These are phyloP conservation scores for Erysimum cheiranthoides DNA, from an alignment of 345 rosid species.

Conservation along the genomic window DNA sequence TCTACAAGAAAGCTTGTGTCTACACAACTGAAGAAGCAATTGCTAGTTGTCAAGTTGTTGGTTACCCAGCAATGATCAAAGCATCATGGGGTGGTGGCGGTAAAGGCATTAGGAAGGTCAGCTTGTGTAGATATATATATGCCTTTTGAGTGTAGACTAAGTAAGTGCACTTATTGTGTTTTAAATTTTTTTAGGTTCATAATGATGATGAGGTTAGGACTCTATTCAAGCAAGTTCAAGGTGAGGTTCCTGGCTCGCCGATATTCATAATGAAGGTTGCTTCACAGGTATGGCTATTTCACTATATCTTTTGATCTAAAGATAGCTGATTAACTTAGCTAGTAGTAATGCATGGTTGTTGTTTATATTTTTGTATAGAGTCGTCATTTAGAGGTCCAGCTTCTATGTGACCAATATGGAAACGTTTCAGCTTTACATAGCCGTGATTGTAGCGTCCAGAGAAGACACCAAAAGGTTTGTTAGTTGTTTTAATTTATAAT, in stretches of 20 bases:
- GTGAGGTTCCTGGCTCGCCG: conserved; percentile 99
- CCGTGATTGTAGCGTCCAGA: conserved; percentile 98
- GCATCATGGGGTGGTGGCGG: conserved; percentile 99
- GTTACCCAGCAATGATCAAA: conserved; percentile 99
- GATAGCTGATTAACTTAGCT: conserved; percentile 34
- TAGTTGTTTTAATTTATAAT: conserved; percentile 7
- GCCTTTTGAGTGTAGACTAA: conserved; percentile 5
- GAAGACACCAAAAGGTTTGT: conserved; percentile 96
- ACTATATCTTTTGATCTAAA: conserved; percentile 33
- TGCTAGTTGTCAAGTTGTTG: conserved; percentile 96
- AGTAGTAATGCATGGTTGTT: conserved; percentile 28
- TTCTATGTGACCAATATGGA: conserved; percentile 91
- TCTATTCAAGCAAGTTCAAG: conserved; percentile 97
- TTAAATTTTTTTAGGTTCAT: conserved; percentile 69
- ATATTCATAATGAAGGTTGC: conserved; percentile 99
- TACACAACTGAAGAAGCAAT: conserved; percentile 96
- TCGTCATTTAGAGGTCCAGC: conserved; percentile 97
- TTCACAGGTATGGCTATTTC: conserved; percentile 73
- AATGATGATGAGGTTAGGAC: conserved; percentile 95
- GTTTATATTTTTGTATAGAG: conserved; percentile 57
- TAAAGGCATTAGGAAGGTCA: conserved; percentile 98
- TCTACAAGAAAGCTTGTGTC: conserved; percentile 91
- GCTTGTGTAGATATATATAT: conserved; percentile 32
- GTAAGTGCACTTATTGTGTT: conserved; percentile 5
- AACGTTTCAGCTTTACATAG: conserved; percentile 99